phyloP scores from a whole-genome alignment of 805 yeast genomes.

The Kuraishia borneana region DNA sequence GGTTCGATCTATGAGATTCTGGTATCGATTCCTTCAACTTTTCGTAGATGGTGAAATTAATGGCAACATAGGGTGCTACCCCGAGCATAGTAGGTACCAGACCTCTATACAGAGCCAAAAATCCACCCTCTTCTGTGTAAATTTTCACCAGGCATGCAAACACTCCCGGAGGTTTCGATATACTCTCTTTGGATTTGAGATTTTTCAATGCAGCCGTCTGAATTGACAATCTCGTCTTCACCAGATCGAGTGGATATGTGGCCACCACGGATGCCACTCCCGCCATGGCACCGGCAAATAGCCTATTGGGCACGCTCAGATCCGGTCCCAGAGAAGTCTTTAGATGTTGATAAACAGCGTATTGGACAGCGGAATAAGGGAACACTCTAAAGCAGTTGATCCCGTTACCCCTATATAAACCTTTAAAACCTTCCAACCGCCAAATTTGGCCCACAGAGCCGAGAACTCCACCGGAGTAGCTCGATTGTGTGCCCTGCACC shows the following conservation, averaged over 20 bases:
- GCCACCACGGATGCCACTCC: slow-evolving; percentile 72
- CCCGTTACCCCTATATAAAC: slow-evolving; percentile 84
- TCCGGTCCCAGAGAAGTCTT: slow-evolving; percentile 24
- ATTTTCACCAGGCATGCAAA: slow-evolving; percentile 43
- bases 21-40: slow-evolving; percentile 51
- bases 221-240: slow-evolving; percentile 79
- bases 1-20: slow-evolving; percentile 10
- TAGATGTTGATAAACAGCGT: slow-evolving; percentile 64
- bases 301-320: slow-evolving; percentile 37
- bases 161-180: slow-evolving; percentile 59
- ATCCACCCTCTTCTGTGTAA: slow-evolving; percentile 72
- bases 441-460: slow-evolving; percentile 71
- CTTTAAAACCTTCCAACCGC: slow-evolving; percentile 84
- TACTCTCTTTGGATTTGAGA: slow-evolving; percentile 20
- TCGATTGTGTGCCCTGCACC: slow-evolving; percentile 53
- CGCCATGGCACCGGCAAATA: slow-evolving; percentile 69
- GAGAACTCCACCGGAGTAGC: slow-evolving; percentile 58
- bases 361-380: slow-evolving; percentile 93
- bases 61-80: slow-evolving; percentile 92
- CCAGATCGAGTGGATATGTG: slow-evolving; percentile 88
- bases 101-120: slow-evolving; percentile 71
- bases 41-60: slow-evolving; percentile 87
- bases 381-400: slow-evolving; percentile 82
- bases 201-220: slow-evolving; percentile 66
- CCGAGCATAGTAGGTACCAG: slow-evolving; percentile 85